Evolutionary conservation across 164 flowering plant species (phyloP), one percentile per base, ranked within the genome.

Genomic region (Warburgia ugandensis): DNA sequence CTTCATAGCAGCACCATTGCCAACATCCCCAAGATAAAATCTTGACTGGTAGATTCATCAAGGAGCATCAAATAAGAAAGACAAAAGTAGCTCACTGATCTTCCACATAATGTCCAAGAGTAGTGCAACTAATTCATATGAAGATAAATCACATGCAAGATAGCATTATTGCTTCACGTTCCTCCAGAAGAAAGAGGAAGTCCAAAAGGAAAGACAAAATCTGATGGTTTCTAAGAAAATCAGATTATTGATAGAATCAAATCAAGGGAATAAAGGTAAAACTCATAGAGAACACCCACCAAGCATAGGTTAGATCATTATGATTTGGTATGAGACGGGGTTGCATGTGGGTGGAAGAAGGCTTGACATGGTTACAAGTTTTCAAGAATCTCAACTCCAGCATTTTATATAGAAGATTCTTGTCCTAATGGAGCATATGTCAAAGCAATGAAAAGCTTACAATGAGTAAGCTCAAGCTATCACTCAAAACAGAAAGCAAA

Each of bases 1-100:
- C 60, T 90, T 90, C 97, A 90, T 90, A 1, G 97, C 96, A 59
- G 97, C 97, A 62, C 97, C 97, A 63, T 90, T 90, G 43, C 97
- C 97, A 47, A 87, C 89, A 33, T 84, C 94, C 25, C 96, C 97
- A 44, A 86, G 89, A 74, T 65, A 86, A 68, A 90, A 86, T 61
- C 75, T 86, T 54, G 97, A 84, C 97, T 86, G 76, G 36, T 28
- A 56, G 39, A 32, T 49, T 8, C 45, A 55, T 20, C 30, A 61
- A 52, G 6, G 21, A 43, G 11, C 10, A 6, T 22, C 6, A 6
- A 32, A 51, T 23, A 27, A 26, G 21, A 17, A 52, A 33, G 5
- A 28, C 13, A 32, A 25, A n/a, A 5, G 14, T 26, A 16, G 22
- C 26, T 3, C 7, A 40, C 20, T 10, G 59, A 90, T 96, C 96